phyloP scores from a whole-genome alignment of 176 grass and related monocot species.

The Aegilops bicornis region DNA sequence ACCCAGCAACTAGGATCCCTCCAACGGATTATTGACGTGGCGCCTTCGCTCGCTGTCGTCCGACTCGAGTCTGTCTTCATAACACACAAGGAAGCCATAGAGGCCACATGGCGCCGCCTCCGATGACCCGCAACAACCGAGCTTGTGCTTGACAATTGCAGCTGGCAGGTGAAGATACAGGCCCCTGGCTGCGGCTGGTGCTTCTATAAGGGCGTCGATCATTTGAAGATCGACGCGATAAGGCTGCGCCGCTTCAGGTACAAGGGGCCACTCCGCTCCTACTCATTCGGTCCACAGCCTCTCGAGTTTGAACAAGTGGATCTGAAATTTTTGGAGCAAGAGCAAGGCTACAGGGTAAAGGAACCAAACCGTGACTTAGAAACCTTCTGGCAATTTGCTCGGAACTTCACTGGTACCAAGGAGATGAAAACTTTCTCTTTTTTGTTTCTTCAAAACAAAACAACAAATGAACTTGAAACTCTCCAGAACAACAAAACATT shows the following conservation, averaged over 20 bases:
- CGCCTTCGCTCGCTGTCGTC: neutral
- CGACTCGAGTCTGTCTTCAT: neutral
- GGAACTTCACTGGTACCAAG: too few species aligned
- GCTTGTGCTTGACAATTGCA: too few species aligned
- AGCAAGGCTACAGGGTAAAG: neutral
- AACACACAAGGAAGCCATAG: too few species aligned
- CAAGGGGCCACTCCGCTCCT: neutral
- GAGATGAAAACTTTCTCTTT: too few species aligned
- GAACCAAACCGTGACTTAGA: neutral
- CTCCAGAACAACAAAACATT: too few species aligned
- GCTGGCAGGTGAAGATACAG: too few species aligned
- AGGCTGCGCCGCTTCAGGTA: neutral
- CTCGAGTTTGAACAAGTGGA: neutral
- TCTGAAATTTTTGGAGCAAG: neutral
- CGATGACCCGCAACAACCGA: too few species aligned
- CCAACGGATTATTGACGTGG: neutral
- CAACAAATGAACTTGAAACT: too few species aligned
- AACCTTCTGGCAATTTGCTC: neutral
- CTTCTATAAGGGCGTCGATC: accelerated
- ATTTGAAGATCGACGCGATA: neutral
- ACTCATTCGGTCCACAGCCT: neutral
- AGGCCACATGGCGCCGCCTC: too few species aligned
- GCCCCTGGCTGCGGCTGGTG: too few species aligned
- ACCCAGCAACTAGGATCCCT: neutral
- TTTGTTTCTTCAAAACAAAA: too few species aligned